Conservation (phyloP, 2,329 filamentous ascomycete genomes). For the Aspergillus caelatus region DNA sequence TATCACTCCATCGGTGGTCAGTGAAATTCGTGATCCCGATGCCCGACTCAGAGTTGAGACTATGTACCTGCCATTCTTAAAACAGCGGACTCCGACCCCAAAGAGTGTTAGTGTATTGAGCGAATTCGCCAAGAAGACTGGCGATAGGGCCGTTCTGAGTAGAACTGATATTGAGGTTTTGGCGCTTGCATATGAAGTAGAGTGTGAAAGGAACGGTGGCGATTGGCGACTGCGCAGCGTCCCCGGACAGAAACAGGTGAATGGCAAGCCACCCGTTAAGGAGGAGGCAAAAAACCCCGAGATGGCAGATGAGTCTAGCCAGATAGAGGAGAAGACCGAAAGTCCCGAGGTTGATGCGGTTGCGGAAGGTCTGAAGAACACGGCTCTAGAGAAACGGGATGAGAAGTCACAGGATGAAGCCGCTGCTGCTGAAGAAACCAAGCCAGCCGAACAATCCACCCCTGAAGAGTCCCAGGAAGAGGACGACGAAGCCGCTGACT, state of each 20-base stretch:
- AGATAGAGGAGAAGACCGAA: constrained; percentile 20
- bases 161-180: constrained; percentile 86
- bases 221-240: constrained; percentile 80
- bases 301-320: constrained; percentile 27
- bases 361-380: constrained; percentile 30
- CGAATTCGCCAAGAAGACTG: constrained; percentile 85
- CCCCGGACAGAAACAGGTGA: constrained; percentile 77
- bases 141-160: constrained; percentile 85
- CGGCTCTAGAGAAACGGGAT: constrained; percentile 31
- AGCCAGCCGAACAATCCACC: constrained; percentile 20
- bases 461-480: constrained; percentile 29
- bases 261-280: constrained; percentile 65
- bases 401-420: constrained; percentile 30
- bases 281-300: constrained; percentile 39
- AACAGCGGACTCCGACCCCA: constrained; percentile 71
- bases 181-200: constrained; percentile 90
- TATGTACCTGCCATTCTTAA: constrained; percentile 81
- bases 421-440: constrained; percentile 24
- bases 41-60: constrained; percentile 82
- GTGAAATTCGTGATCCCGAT: constrained; percentile 82
- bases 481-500: constrained; percentile 42
- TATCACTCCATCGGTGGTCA: constrained; percentile 82
- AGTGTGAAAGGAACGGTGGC: constrained; percentile 86
- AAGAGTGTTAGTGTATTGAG: constrained; percentile 78
- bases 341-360: constrained; percentile 31